Evolutionary conservation across 2,329 filamentous ascomycete species (phyloP).

Genomic region (Exophiala dermatitidis): DNA sequence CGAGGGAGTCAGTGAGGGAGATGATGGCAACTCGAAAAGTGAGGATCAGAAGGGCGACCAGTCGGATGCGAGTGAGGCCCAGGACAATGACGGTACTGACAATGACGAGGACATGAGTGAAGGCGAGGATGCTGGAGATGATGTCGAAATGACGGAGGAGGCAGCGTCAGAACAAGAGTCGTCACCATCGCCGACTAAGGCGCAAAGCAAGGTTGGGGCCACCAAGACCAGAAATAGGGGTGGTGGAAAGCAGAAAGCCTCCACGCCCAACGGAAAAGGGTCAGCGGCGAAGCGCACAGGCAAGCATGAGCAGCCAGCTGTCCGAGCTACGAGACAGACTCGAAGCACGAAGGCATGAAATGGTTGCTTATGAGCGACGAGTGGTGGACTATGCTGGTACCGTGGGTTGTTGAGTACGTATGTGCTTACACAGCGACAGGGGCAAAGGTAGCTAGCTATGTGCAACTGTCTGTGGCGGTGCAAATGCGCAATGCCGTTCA

Average conservation of each 20-base stretch:
- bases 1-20: conserved; percentile 3
- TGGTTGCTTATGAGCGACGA: background rate
- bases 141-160: conserved; percentile 1
- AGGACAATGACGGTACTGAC: conserved; percentile 11
- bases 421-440: too few relatives aligned
- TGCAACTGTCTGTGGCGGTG: too few relatives aligned
- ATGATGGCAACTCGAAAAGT: background rate
- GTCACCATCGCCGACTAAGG: conserved; percentile 3
- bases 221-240: conserved; percentile 2
- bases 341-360: conserved; percentile 10
- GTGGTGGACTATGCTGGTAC: too few relatives aligned
- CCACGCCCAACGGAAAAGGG: background rate
- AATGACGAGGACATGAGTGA: background rate
- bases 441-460: too few relatives aligned
- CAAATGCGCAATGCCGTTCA: too few relatives aligned
- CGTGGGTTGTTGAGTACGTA: too few relatives aligned
- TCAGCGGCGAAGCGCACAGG: background rate
- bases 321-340: conserved; percentile 11
- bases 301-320: conserved; percentile 1
- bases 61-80: conserved; percentile 2
- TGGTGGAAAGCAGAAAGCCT: background rate
- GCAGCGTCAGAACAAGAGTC: conserved; percentile 6
- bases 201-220: conserved; percentile 2
- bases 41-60: background rate
- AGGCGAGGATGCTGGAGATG: background rate